These are phyloP conservation scores for Xylaria sp. DNA, from an alignment of 2,329 filamentous ascomycete genomes.

Conservation along the genomic window DNA sequence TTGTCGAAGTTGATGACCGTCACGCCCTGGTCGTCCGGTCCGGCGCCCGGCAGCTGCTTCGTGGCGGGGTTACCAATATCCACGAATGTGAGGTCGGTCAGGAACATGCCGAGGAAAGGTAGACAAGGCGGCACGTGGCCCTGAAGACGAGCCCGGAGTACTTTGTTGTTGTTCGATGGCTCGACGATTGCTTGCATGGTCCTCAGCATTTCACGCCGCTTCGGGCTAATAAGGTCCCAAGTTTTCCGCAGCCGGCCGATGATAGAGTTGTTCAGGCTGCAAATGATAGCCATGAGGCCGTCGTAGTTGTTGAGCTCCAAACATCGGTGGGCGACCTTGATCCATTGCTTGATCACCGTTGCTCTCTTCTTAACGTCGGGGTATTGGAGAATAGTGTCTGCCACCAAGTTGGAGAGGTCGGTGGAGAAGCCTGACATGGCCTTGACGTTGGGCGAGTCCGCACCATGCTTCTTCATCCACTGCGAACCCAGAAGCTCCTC, in stretches of 20 bases:
- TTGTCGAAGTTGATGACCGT: conserved; percentile 98
- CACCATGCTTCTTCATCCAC: conserved; percentile 87
- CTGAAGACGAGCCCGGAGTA: conserved; percentile 79
- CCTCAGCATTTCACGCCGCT: conserved; percentile 79
- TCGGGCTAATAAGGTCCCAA: conserved; percentile 85
- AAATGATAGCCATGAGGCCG: conserved; percentile 94
- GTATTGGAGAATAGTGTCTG: conserved; percentile 85
- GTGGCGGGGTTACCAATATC: conserved; percentile 91
- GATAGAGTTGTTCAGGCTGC: conserved; percentile 88
- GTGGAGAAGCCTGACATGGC: conserved; percentile 93
- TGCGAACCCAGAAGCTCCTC: conserved; percentile 90
- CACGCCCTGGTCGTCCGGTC: conserved; percentile 64
- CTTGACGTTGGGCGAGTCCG: conserved; percentile 83
- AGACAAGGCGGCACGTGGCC: conserved; percentile 89
- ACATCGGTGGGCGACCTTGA: conserved; percentile 88
- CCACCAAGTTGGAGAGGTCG: conserved; percentile 88
- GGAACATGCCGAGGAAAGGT: conserved; percentile 93
- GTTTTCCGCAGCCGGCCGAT: conserved; percentile 86
- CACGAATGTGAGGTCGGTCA: conserved; percentile 94
- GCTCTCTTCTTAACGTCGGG: conserved; percentile 94
- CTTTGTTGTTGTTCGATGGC: conserved; percentile 86
- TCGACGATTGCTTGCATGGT: conserved; percentile 84
- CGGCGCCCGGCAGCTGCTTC: conserved; percentile 67
- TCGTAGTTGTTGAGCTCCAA: conserved; percentile 94
- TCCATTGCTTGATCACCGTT: conserved; percentile 92